Evolutionary conservation across 2,329 filamentous ascomycete genomes (phyloP), one percentile per base, ranked within the genome.

Genomic region (Aspergillus sp.): DNA sequence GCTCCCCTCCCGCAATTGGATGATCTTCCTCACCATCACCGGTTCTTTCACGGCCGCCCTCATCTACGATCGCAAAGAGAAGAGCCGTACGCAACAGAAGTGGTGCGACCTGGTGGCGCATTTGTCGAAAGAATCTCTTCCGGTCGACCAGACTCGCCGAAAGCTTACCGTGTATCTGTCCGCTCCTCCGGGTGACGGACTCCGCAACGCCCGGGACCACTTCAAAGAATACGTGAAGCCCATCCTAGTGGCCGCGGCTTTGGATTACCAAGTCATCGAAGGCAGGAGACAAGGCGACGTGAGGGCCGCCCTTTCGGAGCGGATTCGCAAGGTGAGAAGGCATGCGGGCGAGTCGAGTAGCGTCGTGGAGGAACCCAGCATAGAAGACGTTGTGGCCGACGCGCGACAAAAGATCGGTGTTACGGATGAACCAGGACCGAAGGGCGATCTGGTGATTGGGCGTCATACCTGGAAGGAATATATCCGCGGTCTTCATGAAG

Each of bases 401-500:
- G 78, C 89, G 55, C 84, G 93, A 67, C 80, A 82, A 69, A 84
- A 81, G 64, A 86, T 87, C 61, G 88, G 88, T 6, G 85, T 94
- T 10, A 82, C 80, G 26, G 87, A 91, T 36, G 94, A 89, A 70
- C 82, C 88, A 4, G 93, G 91, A 10, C 81, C 89, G 22, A 84
- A 85, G 63, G 95, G 95, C 49, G 94, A 98, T 72, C 83, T 99
- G 54, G 87, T 98, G 18, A 86, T 99, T 68, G 95, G 95, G 12
- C 82, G 94, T 58, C 90, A 97, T 73, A 89, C 94, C 10, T 99
- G 95, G 95, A 99, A 97, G 78, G 95, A 99, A 77, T 99, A 98
- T 74, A 81, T 98, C 24, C 85, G 93, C 59, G 95, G 95, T 50
- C 73, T 98, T 65, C 95, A 99, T 73, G 95, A 99, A 77, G 95